These are phyloP conservation scores for Kodamaea derodonti DNA, from an alignment of 1,139 yeast genomes.

Conservation along the genomic window DNA sequence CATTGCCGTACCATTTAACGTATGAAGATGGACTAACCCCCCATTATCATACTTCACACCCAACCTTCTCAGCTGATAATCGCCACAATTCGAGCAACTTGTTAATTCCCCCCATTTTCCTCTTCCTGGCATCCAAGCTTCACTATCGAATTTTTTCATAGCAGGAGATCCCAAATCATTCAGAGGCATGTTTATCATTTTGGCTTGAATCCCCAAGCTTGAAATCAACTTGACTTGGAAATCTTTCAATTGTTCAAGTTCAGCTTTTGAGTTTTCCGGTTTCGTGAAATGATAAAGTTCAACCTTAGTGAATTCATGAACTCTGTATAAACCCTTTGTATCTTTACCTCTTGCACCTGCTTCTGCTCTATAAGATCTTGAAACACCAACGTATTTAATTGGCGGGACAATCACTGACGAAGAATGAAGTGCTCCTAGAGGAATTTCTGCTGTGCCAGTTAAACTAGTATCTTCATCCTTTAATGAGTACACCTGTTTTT, in stretches of 20 bases:
- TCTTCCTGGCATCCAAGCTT: conserved; percentile 99
- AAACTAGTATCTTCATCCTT: conserved; percentile 53
- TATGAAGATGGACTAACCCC: conserved; percentile 57
- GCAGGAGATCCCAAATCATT: conserved; percentile 95
- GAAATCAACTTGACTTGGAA: conserved; percentile 64
- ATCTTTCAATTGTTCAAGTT: conserved; percentile 56
- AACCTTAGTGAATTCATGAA: conserved; percentile 96
- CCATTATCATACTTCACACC: conserved; percentile 52
- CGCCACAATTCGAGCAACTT: conserved; percentile 89
- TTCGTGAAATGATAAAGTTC: conserved; percentile 82
- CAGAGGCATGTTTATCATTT: conserved; percentile 84
- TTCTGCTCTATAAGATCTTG: conserved; percentile 90
- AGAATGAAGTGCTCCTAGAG: conserved; percentile 73
- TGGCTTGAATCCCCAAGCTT: conserved; percentile 73
- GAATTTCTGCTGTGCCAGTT: conserved; percentile 95
- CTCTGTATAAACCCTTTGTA: conserved; percentile 88
- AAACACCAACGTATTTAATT: conserved; percentile 67
- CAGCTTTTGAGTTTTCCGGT: conserved; percentile 39
- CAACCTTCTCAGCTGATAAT: conserved; percentile 83
- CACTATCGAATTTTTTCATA: conserved; percentile 84
- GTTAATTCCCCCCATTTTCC: conserved; percentile 91
- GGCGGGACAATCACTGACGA: conserved; percentile 38
- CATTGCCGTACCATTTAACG: conserved; percentile 93
- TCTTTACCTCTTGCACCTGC: conserved; percentile 97
- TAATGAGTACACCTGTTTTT: conserved; percentile 76